These are phyloP conservation scores for Amylostereum chailletii DNA, from an alignment of 1,284 basidiomycete genomes.

Conservation along the genomic window DNA sequence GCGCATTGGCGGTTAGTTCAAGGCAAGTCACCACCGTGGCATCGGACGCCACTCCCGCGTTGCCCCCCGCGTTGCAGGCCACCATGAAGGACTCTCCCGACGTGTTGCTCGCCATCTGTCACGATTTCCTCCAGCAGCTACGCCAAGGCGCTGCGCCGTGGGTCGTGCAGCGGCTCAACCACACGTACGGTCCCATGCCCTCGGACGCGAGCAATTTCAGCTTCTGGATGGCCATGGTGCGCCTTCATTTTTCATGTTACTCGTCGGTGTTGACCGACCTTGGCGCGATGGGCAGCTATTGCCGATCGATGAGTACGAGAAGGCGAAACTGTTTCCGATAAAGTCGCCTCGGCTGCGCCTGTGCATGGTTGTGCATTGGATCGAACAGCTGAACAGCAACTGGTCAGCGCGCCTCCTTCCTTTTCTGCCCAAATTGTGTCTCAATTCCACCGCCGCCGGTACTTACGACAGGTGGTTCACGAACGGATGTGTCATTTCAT, in stretches of 20 bases:
- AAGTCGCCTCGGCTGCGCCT: constrained; percentile 73
- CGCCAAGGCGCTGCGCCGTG: constrained; percentile 82
- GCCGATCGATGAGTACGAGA: constrained; percentile 93
- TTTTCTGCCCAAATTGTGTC: constrained; percentile 3
- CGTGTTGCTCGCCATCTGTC: constrained; percentile 72
- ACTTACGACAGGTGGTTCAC: constrained; percentile 12
- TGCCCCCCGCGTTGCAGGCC: constrained; percentile 15
- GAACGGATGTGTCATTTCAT: constrained; percentile 11
- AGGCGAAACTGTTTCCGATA: constrained; percentile 89
- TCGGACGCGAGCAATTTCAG: constrained; percentile 63
- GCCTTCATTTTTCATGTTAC: constrained; percentile 12
- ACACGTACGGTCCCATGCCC: constrained; percentile 65
- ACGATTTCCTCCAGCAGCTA: constrained; percentile 72
- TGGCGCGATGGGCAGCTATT: constrained; percentile 42
- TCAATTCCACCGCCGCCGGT: constrained; percentile 3
- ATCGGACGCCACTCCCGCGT: constrained; percentile 4
- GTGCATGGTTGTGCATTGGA: constrained; percentile 87
- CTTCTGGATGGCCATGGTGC: constrained; percentile 83
- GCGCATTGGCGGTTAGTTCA: too few species aligned
- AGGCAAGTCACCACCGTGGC: neutral
- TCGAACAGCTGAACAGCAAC: constrained; percentile 67
- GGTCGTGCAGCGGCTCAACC: constrained; percentile 80
- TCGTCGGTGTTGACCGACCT: constrained; percentile 3
- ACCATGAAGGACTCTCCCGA: constrained; percentile 32
- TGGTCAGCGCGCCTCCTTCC: constrained; percentile 30